Base-by-base conservation (phyloP, 148 eudicot species). In the Pouteria glomerata region DNA sequence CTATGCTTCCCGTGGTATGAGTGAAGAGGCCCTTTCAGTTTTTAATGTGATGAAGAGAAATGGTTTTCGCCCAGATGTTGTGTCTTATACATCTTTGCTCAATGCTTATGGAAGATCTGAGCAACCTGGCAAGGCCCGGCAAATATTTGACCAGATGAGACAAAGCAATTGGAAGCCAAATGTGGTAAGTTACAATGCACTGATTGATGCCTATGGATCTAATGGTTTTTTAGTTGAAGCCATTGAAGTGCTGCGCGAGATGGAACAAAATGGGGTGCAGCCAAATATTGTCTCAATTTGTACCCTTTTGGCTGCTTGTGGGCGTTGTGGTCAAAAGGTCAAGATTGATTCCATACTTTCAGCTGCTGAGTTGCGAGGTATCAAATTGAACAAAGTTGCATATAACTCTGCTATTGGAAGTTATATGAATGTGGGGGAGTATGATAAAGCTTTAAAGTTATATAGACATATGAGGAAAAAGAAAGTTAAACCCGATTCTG, bases 201-300 rank as follows among this genome's bases (percentile, higher is more conserved):
- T 94, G 26, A 91, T 94, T 71, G 93, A 94, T 80, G 97, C 98
- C n/a, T 91, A 84, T 75, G 97, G 97, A 74, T 87, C 98, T 58
- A 94, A 79, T 74, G 93, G 97, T 34, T 60, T 74, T 77, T 78
- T 89, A 74, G 81, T 87, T 47, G 87, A 94, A 78, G 97, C 98
- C 52, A 89, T 91, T 64, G 90, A 83, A 39, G 80, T 91, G 73
- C 80, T 94, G 55, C 91, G 73, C 70, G 98, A 89, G 59, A 94
- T 94, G 98, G 98, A 94, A 81, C 63, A 80, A 58, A 85, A 72
- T 19, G 93, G 91, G 3, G 72, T 91, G 65, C 83, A 80, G 64
- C 98, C 98, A 68, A 94, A 94, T 73, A 84, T 94, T 62, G 98
- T 94, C 73, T 85, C 98, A 63, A 85, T 94, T 80, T 79, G 87